Evolutionary conservation across 768 basidiomycete species (phyloP), one percentile per base, ranked within the genome.

Genomic region (Psilocybe subaeruginosa): DNA sequence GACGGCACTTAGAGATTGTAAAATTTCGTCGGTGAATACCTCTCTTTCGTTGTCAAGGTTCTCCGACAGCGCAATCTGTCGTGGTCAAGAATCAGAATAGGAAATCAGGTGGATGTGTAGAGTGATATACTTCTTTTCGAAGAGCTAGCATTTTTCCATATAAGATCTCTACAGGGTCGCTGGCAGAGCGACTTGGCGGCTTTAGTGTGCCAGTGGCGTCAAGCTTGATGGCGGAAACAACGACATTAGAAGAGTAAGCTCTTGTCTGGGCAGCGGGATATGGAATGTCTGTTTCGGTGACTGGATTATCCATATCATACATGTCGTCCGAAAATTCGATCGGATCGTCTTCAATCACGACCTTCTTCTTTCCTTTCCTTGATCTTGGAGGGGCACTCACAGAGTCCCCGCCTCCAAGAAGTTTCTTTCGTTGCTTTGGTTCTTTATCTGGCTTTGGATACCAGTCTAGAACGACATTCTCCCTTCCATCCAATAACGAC

Each of bases 1-100:
- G 9, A 71, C 73, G 4, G 67, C 63, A 59, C 80, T 80, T 6
- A 84, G 59, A 23, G 66, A 66, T 64, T 78, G 67, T 43, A 84
- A 57, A 11, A 69, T 70, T 33, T 71, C 71, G 59, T 80, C 75
- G 8, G 72, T 72, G 23, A 80, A 70, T 33, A 79, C 66, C 16
- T 76, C 74, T 29, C 74, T 66, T 33, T 70, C 67, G n/a, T 64
- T 56, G 19, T 60, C 54, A 50, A 77, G 56, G 16, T 66, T 54
- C 35, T 74, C 64, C 39, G 62, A 61, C 3, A 46, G 56, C 62
- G 70, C 69, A 6, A 80, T 70, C 77, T 77, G 50, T 54, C 63
- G 55, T 59, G 54, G 27, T 56, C 11, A 60, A 29, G 54, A 59
- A 56, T 60, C 35, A 56, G 35, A n/a, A 30, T 39, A 39, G 46